A percentile compares a stretch with the other conserved stretches of the same genome.
These are phyloP conservation scores for Chrysanthemum seticuspe DNA, from an alignment of 129 eudicot species.

Conservation along the genomic window DNA sequence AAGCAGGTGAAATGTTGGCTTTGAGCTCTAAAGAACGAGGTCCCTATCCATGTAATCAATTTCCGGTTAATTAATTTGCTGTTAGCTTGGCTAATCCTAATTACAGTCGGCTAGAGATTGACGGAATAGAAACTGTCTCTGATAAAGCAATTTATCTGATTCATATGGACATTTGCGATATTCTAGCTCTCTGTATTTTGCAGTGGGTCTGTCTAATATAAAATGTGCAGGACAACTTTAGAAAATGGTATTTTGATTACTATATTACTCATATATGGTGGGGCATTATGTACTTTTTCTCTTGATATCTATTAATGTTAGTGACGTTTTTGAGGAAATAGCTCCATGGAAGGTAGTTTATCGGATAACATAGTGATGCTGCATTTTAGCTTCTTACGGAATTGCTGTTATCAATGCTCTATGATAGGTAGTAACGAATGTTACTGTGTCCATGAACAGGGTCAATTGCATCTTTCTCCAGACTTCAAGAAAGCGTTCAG, in stretches of 20 bases:
- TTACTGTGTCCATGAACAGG: slow-evolving; percentile 41
- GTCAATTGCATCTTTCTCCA: slow-evolving; percentile 42
- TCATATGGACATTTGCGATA: too few relatives aligned
- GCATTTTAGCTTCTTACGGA: background rate
- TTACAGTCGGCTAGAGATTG: background rate
- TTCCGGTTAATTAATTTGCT: background rate
- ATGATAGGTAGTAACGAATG: slow-evolving; percentile 2
- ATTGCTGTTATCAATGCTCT: background rate
- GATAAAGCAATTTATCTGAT: background rate
- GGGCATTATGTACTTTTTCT: background rate
- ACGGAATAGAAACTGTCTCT: background rate
- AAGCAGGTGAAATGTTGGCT: background rate
- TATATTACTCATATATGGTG: background rate
- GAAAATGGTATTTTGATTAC: background rate
- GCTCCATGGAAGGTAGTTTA: background rate
- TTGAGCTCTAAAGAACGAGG: background rate
- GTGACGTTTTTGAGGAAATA: background rate
- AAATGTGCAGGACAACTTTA: background rate
- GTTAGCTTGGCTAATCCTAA: background rate
- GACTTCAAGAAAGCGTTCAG: slow-evolving; percentile 63
- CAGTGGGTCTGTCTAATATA: too few relatives aligned
- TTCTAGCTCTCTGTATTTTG: too few relatives aligned
- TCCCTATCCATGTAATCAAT: too few relatives aligned
- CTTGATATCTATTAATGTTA: background rate
- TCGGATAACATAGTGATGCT: background rate